phyloP scores from a whole-genome alignment of 2,329 filamentous ascomycete genomes.

The Blumeria hordei region DNA sequence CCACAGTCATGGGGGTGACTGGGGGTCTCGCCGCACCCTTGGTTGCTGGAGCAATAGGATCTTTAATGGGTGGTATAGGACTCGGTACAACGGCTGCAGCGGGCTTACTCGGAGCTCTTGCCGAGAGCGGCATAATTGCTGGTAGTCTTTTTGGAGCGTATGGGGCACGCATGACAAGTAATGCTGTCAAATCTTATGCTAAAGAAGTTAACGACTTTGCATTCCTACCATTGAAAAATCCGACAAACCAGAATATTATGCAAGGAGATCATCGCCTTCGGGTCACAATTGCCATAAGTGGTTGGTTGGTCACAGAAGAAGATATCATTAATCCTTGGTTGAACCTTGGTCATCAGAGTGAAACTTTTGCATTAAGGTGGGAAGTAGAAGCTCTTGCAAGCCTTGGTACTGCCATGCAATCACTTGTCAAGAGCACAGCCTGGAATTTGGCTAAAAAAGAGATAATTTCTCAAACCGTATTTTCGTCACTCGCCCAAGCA shows the following conservation, averaged over 20 bases:
- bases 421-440: constrained; percentile 55
- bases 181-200: constrained; percentile 73
- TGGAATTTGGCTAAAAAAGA: constrained; percentile 50
- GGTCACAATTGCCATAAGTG: constrained; percentile 61
- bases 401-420: constrained; percentile 54
- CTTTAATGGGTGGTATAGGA: constrained; percentile 52
- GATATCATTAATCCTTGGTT: constrained; percentile 61
- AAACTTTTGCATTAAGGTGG: constrained; percentile 67
- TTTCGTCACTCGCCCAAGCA: constrained; percentile 41
- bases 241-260: constrained; percentile 20
- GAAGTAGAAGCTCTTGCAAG: constrained; percentile 57
- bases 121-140: constrained; percentile 55
- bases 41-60: constrained; percentile 55
- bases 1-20: constrained; percentile 48
- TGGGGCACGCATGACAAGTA: constrained; percentile 54
- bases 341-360: constrained; percentile 44
- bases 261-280: constrained; percentile 43
- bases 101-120: constrained; percentile 54
- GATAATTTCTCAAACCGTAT: constrained; percentile 35
- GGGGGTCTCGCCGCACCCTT: constrained; percentile 57
- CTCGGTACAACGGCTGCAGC: constrained; percentile 52
- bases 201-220: constrained; percentile 75
- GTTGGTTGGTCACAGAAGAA: constrained; percentile 51
- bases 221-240: constrained; percentile 47
- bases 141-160: constrained; percentile 85